A percentile compares a stretch with the other conserved stretches of the same genome.
These are phyloP conservation scores for Marasmius oreades DNA, from an alignment of 1,284 basidiomycete genomes.

Conservation along the genomic window DNA sequence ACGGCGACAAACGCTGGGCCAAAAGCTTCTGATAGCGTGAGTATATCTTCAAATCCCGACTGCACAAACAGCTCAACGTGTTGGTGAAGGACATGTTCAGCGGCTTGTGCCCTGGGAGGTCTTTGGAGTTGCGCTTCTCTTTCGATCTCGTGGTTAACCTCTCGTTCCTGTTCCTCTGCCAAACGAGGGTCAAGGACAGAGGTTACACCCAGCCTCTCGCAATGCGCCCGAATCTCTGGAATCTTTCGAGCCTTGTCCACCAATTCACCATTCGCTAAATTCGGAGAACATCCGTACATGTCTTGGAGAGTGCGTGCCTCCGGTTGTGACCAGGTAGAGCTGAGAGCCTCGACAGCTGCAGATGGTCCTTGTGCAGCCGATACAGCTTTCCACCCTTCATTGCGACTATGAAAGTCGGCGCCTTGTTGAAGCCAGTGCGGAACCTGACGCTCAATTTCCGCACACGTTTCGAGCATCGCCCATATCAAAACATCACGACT, in stretches of 20 bases:
- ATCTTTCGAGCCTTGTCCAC: slow-evolving; percentile 5
- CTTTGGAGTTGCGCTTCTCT: slow-evolving; percentile 35
- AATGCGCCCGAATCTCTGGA: slow-evolving; percentile 25
- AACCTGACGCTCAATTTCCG: slow-evolving; percentile 34
- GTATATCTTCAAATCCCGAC: slow-evolving; percentile 18
- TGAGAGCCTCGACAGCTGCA: slow-evolving; percentile 17
- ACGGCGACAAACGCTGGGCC: slow-evolving; percentile 18
- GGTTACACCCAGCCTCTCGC: slow-evolving; percentile 25
- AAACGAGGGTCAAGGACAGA: slow-evolving; percentile 20
- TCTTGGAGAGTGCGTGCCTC: slow-evolving; percentile 36
- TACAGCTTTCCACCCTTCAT: slow-evolving; percentile 27
- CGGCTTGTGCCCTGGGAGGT: slow-evolving; percentile 24
- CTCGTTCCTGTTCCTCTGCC: slow-evolving; percentile 50
- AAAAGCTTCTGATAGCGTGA: slow-evolving; percentile 1
- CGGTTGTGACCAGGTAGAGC: slow-evolving; percentile 31
- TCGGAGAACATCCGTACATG: slow-evolving; percentile 27
- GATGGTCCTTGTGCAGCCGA: neutral
- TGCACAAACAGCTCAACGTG: slow-evolving; percentile 27
- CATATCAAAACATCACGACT: slow-evolving; percentile 39
- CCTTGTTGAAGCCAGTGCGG: slow-evolving; percentile 50
- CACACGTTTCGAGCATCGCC: slow-evolving; percentile 43
- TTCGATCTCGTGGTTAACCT: slow-evolving; percentile 42
- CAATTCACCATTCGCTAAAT: neutral
- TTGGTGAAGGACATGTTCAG: slow-evolving; percentile 21
- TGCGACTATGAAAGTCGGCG: slow-evolving; percentile 33